Evolutionary conservation across 2,329 filamentous ascomycete genomes (phyloP), one percentile per base, ranked within the genome.

Genomic region (Furcasterigmium sp.): DNA sequence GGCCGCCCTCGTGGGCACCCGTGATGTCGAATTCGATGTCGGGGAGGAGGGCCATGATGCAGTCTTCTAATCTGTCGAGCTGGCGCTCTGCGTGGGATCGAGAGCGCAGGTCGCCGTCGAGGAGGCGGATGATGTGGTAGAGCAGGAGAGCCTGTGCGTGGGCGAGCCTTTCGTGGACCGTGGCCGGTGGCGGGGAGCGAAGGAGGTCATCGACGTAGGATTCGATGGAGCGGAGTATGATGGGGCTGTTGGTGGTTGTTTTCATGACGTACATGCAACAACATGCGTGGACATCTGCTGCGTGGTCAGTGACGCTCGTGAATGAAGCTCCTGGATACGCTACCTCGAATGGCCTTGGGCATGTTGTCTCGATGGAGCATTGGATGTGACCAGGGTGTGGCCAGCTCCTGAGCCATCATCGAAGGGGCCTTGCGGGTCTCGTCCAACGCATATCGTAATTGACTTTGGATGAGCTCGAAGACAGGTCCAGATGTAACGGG

Each of bases 361-460:
- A 80, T 77, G 8, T 54, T 44, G 3, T 72, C 63, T n/a, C 60
- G 60, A 46, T 77, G 80, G 0, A 81, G 59, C n/a, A 61, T 54
- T 0, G 62, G 60, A 48, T 81, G 77, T 23, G 63, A 69, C 77
- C 77, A 81, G 0, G 73, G 72, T 0, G 73, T 75, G 39, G 68
- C 58, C 14, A 65, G 73, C 37, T 72, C 63, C 8, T 64, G 46
- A 0, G 79, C 67, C 68, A 80, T 75, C 37, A 48, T 64, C n/a
- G 46, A 46, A 1, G 69, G 68, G 1, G 76, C 68, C 42, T 71
- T 66, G 36, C 72, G 69, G 14, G 81, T 68, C 53, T 73, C 69
- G 41, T 76, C 72, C 11, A 80, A 64, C 2, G 73, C 65, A 41
- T 60, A 71, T 28, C 58, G 53, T 1, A 72, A 52, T 4, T 63